Base-by-base conservation (phyloP, 352 stramenopile species). In the Phytophthora citrophthora region DNA sequence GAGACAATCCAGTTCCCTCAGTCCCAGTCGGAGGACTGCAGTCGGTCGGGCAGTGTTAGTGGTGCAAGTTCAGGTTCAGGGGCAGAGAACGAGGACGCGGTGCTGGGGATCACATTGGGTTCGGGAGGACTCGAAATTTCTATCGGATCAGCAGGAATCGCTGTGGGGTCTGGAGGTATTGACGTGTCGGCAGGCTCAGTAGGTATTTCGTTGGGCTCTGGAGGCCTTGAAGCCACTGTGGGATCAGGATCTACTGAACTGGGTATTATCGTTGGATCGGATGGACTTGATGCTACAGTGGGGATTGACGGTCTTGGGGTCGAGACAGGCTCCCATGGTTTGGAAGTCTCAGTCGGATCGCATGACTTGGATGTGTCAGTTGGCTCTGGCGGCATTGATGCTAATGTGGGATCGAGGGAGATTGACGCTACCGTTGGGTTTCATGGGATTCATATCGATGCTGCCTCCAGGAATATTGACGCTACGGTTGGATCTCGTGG, bases 1-100 rank as follows among this genome's bases (percentile, higher is more conserved):
- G 38, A 66, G 12, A 72, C 29, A 11, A 63, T 70, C 18, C 29
- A 65, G 34, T 51, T 73, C 29, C 52, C 52, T 20, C 54, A 55
- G 18, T 54, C 43, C 11, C 59, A 63, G 15, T 61, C 49, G 27
- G 32, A 62, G 23, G 53, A 72, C 38, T 66, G 54, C 44, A 72
- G 47, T 18, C 41, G 53, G 31, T 54, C 51, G n/a, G 15, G 13
- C 10, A 70, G 43, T 64, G 52, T 70, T 16, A 61, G 47, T 9
- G 47, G 39, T 2, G 54, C 54, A 29, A n/a, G 16, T 38, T 49
- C 54, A 55, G 54, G 44, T 16, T 67, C 61, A 47, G 44, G 12
- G 10, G 46, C 32, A 36, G 49, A 58, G 32, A 65, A 57, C 18
- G 53, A 68, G 24, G 61, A 54, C 15, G 40, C 43, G 0, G 46